Conservation (phyloP, 2,329 filamentous ascomycete species). For the Ceratocystis huliohia region DNA sequence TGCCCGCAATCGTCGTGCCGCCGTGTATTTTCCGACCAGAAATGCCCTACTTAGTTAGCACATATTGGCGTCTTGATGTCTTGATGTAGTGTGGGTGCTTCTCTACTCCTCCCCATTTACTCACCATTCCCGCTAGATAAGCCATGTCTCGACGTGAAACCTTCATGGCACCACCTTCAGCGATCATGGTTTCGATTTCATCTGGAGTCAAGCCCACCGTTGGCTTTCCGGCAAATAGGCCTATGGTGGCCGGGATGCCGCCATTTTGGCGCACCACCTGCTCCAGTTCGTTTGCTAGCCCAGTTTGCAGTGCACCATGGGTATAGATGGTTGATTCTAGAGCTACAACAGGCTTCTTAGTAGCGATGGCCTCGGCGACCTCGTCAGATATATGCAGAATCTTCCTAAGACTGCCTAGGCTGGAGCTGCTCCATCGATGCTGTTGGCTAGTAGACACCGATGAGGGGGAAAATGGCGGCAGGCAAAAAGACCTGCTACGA, state of each 20-base stretch:
- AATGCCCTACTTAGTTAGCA: slow-evolving; percentile 38
- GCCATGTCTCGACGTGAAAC: slow-evolving; percentile 78
- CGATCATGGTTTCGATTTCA: slow-evolving; percentile 61
- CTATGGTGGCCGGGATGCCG: slow-evolving; percentile 80
- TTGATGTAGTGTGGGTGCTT: neutral
- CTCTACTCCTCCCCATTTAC: slow-evolving; percentile 23
- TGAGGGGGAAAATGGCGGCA: neutral
- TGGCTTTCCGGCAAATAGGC: slow-evolving; percentile 70
- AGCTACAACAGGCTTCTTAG: slow-evolving; percentile 72
- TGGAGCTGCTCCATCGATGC: slow-evolving; percentile 19
- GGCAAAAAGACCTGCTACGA: neutral
- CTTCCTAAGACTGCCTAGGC: slow-evolving; percentile 28
- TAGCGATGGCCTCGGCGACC: slow-evolving; percentile 61
- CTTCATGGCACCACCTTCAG: slow-evolving; percentile 59
- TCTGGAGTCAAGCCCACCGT: slow-evolving; percentile 61
- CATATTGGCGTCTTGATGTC: neutral
- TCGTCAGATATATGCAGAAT: slow-evolving; percentile 68
- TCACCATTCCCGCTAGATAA: slow-evolving; percentile 64
- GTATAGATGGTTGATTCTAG: slow-evolving; percentile 96
- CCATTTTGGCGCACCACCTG: slow-evolving; percentile 69
- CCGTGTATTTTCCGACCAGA: slow-evolving; percentile 61
- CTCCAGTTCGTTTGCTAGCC: slow-evolving; percentile 65
- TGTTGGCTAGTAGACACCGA: slow-evolving; percentile 2
- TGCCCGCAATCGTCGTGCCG: slow-evolving; percentile 85
- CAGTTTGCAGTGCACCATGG: slow-evolving; percentile 70